Conservation (phyloP, 2,329 filamentous ascomycete species). For the Diaporthe ampelina region DNA sequence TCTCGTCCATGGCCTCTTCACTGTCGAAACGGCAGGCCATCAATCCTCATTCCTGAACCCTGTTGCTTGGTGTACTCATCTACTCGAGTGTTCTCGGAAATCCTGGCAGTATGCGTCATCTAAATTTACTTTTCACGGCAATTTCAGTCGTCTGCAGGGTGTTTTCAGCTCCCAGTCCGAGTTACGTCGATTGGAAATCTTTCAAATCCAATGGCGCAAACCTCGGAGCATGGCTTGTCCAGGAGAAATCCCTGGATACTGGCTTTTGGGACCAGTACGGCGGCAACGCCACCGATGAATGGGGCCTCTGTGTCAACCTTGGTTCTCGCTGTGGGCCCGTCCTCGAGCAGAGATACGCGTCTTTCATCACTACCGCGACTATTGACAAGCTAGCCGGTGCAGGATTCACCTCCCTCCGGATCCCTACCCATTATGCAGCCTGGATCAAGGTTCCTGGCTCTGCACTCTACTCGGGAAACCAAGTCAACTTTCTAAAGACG, state of each 20-base stretch:
- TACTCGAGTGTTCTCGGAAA: neutral
- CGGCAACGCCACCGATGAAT: neutral
- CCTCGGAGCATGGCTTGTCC: slow-evolving; percentile 2
- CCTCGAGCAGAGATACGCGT: slow-evolving; percentile 2
- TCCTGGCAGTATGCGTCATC: neutral
- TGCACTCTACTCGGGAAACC: slow-evolving; percentile 1
- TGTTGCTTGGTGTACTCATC: neutral
- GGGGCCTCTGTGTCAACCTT: neutral
- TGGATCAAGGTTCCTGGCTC: slow-evolving; percentile 4
- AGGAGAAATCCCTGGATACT: neutral
- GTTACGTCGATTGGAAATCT: neutral
- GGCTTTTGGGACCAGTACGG: slow-evolving; percentile 8
- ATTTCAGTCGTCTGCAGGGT: neutral
- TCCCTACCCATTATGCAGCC: slow-evolving; percentile 6
- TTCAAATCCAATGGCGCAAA: slow-evolving; percentile 7
- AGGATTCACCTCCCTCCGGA: neutral
- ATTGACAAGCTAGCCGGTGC: slow-evolving; percentile 10
- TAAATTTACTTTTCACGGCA: neutral
- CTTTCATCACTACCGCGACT: neutral
- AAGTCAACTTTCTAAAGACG: neutral
- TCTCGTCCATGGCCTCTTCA: no score
- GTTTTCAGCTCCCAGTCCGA: neutral
- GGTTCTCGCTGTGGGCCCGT: neutral
- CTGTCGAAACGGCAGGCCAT: no score
- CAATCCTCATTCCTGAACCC: neutral